Evolutionary conservation across 345 rosid genomes (phyloP).

Genomic region (Firmiana major): DNA sequence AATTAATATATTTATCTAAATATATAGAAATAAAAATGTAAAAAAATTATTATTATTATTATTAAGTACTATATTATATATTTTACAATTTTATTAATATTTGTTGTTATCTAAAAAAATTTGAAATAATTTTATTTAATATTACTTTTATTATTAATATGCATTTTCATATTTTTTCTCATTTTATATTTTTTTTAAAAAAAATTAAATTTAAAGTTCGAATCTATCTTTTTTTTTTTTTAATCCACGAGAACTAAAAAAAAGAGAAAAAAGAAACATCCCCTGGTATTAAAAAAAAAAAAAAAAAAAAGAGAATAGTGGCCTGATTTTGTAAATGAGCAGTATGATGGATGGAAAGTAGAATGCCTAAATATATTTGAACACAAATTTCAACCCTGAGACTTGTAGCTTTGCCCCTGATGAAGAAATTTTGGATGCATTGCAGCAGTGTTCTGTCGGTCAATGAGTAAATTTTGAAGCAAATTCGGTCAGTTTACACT

Average conservation of each 20-base stretch:
- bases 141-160: too few relatives aligned
- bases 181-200: too few relatives aligned
- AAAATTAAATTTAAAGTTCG: too few relatives aligned
- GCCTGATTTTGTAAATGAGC: constrained; percentile 73
- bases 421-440: constrained; percentile 49
- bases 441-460: constrained; percentile 45
- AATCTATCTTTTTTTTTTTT: too few relatives aligned
- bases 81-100: too few relatives aligned
- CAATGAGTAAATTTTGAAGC: constrained; percentile 49
- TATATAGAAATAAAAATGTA: too few relatives aligned
- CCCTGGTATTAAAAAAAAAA: constrained; percentile 31
- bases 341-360: constrained; percentile 75
- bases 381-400: constrained; percentile 41
- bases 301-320: constrained; percentile 29
- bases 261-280: constrained; percentile 49
- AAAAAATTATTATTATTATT: too few relatives aligned
- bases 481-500: constrained; percentile 61
- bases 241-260: background rate
- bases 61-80: too few relatives aligned
- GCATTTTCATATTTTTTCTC: too few relatives aligned
- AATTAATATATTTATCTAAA: too few relatives aligned
- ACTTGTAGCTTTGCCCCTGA: constrained; percentile 49
- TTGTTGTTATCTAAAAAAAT: too few relatives aligned
- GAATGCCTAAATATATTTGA: constrained; percentile 60
- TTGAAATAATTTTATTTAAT: too few relatives aligned